Evolutionary conservation across 306 rosid species (phyloP).

Genomic region (Amphicarpaea edgeworthii): DNA sequence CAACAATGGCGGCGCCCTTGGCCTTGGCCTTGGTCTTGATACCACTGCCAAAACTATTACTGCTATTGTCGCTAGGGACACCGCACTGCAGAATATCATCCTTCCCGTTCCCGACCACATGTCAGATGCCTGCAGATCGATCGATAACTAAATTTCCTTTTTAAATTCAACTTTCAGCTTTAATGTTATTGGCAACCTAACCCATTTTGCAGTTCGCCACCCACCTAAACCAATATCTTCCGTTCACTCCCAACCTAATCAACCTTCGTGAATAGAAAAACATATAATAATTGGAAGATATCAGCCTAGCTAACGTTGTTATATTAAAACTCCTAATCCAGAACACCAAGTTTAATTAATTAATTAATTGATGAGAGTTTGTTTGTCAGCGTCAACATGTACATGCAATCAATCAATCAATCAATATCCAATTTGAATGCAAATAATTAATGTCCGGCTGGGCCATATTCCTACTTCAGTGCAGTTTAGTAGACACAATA

Average conservation of each 20-base stretch:
- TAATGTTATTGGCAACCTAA: conserved; percentile 52
- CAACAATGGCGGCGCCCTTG: too few species aligned
- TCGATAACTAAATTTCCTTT: too few species aligned
- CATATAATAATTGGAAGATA: neutral
- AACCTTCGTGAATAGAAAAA: neutral
- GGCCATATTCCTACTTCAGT: conserved; percentile 9
- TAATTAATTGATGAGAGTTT: neutral
- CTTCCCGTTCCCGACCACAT: too few species aligned
- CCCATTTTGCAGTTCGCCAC: conserved; percentile 44
- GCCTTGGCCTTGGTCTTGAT: too few species aligned
- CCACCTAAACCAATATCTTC: conserved; percentile 44
- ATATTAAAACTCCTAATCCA: neutral
- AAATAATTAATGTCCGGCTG: conserved; percentile 17
- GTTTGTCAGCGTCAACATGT: conserved; percentile 36
- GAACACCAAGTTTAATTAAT: conserved; percentile 11
- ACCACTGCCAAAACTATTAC: too few species aligned
- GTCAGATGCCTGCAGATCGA: too few species aligned
- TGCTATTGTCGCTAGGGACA: too few species aligned
- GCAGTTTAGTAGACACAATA: conserved; percentile 20
- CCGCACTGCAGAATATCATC: too few species aligned
- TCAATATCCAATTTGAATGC: conserved; percentile 22
- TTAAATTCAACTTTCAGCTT: too few species aligned
- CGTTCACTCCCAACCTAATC: too few species aligned
- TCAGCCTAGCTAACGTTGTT: too few species aligned
- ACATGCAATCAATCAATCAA: conserved; percentile 18